phyloP scores from a whole-genome alignment of 495 filamentous ascomycete genomes.

The Extremus antarcticus region DNA sequence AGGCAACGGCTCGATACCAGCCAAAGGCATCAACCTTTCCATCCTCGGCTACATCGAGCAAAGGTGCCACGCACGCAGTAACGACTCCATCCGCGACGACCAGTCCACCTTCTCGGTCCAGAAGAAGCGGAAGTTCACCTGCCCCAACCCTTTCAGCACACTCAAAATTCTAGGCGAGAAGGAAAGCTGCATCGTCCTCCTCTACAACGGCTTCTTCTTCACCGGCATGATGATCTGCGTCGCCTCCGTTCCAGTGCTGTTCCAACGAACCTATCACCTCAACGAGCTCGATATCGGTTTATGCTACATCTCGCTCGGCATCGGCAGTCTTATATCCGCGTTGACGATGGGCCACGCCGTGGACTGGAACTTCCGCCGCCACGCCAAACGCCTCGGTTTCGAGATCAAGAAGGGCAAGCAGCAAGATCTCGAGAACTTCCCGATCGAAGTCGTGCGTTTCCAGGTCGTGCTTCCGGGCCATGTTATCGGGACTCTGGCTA shows the following conservation, averaged over 20 bases:
- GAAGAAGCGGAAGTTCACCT: slow-evolving; percentile 10
- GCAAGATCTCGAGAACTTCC: slow-evolving; percentile 22
- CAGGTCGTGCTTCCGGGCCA: slow-evolving; percentile 22
- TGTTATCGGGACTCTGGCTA: slow-evolving; percentile 11
- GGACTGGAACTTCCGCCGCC: slow-evolving; percentile 26
- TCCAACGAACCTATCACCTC: slow-evolving; percentile 20
- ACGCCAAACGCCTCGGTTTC: slow-evolving; percentile 16
- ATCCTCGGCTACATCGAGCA: slow-evolving; percentile 31
- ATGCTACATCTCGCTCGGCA: slow-evolving; percentile 26
- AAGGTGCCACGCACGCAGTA: slow-evolving; percentile 11
- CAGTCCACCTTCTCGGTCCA: not conserved
- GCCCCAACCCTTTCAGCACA: slow-evolving; percentile 26
- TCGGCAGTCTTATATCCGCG: slow-evolving; percentile 22
- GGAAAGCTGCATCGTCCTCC: slow-evolving; percentile 24
- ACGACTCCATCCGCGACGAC: slow-evolving; percentile 2
- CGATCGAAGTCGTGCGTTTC: slow-evolving; percentile 23
- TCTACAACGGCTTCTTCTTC: slow-evolving; percentile 27
- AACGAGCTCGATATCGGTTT: slow-evolving; percentile 26
- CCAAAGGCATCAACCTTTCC: slow-evolving; percentile 42
- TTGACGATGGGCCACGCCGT: slow-evolving; percentile 26
- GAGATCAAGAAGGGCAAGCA: slow-evolving; percentile 13
- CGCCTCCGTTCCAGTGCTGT: slow-evolving; percentile 20
- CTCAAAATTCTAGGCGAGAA: slow-evolving; percentile 24
- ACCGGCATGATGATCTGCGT: slow-evolving; percentile 23
- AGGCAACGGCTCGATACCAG: slow-evolving; percentile 54